Evolutionary conservation across 306 rosid genomes (phyloP), one percentile per base, ranked within the genome.

Genomic region (Carpinus fangiana): DNA sequence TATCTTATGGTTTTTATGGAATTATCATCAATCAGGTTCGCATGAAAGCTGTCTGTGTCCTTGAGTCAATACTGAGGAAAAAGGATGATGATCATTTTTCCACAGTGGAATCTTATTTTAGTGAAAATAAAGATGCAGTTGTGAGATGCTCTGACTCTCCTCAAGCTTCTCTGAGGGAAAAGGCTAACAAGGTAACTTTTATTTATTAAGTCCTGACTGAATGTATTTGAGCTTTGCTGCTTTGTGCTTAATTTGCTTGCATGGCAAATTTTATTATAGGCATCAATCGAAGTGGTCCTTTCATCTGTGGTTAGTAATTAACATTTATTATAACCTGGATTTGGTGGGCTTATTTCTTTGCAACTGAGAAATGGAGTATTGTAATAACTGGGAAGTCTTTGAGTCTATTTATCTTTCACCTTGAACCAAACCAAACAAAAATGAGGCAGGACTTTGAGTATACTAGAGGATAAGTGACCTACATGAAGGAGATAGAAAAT

Each of bases 11-110:
- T 21, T 59, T 48, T 81, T 51, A 69, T 53, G 10, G 18, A 16
- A 76, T 69, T 81, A 50, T 66, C 38, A 14, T 83, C 79, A 48
- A 76, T 77, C 94, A 95, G 99, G 97, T 91, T 76, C 99, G 98
- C 82, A 91, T 93, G 98, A 96, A 96, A 93, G 97, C 99, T 82
- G 86, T 89, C 59, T 96, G 99, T 80, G 90, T 93, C 76, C 98
- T 96, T 46, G 99, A 96, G 77, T 67, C 99, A 81, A 88, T 96
- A 75, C 83, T 96, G 57, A 89, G 99, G 83, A 93, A 78, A 86
- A 87, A 82, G 84, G 98, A 89, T 61, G 93, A 87, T 52, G 96
- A 87, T 12, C 88, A 85, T 75, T 90, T 93, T 85, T 84, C 92
- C 21, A 72, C 1, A 11, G 81, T 96, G 68, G 90, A 85, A 82